Evolutionary conservation across 2,329 filamentous ascomycete species (phyloP).

Genomic region (Passalora sequoiae): DNA sequence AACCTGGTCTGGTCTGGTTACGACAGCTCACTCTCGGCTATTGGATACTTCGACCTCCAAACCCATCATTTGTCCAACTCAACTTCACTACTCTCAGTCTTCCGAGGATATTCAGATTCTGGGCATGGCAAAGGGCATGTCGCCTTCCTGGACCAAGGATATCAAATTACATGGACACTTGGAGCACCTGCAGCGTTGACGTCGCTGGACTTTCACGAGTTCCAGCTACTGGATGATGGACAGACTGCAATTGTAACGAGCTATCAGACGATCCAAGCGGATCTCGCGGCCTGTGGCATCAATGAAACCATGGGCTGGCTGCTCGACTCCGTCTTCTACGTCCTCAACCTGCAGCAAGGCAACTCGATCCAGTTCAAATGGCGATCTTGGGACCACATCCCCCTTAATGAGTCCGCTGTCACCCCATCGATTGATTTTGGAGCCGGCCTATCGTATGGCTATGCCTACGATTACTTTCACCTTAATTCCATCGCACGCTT

Average conservation of each 20-base stretch:
- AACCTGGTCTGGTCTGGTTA: slow-evolving; percentile 8
- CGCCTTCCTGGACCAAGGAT: slow-evolving; percentile 20
- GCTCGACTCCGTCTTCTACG: slow-evolving; percentile 37
- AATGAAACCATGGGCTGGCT: slow-evolving; percentile 10
- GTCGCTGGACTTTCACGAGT: slow-evolving; percentile 37
- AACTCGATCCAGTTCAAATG: slow-evolving; percentile 41
- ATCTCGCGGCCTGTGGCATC: not conserved
- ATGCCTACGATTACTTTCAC: slow-evolving; percentile 24
- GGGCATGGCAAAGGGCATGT: slow-evolving; percentile 7
- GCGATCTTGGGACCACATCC: slow-evolving; percentile 41
- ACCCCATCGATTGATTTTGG: not conserved
- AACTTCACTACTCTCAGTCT: not conserved
- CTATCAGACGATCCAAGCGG: not conserved
- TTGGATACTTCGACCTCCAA: slow-evolving; percentile 8
- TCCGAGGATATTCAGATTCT: slow-evolving; percentile 4
- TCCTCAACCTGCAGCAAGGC: slow-evolving; percentile 38
- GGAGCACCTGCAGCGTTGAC: slow-evolving; percentile 27
- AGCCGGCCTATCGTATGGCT: slow-evolving; percentile 4
- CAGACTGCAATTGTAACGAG: slow-evolving; percentile 2
- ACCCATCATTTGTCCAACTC: slow-evolving; percentile 1
- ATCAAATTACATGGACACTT: slow-evolving; percentile 34
- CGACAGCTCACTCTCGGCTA: not conserved
- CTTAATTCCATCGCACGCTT: slow-evolving; percentile 38
- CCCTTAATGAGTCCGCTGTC: slow-evolving; percentile 14
- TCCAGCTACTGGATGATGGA: slow-evolving; percentile 27